Evolutionary conservation across 352 stramenopile species (phyloP).

Genomic region (Globisporangium cederbergense): DNA sequence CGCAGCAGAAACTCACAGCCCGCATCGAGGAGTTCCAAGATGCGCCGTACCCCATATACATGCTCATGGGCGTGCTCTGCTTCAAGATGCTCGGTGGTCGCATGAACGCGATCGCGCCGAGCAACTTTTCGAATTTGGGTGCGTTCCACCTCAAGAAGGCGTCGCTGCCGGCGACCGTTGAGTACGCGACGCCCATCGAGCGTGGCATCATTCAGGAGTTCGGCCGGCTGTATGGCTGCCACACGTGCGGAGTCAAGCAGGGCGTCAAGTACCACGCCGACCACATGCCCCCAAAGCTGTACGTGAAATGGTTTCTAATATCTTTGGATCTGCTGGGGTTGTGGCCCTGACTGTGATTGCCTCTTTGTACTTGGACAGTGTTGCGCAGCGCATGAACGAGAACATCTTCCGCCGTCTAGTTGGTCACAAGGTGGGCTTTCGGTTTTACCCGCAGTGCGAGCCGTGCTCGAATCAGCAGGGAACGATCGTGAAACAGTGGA

Average conservation of each 20-base stretch:
- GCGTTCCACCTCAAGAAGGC: constrained; percentile 78
- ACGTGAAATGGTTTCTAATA: constrained; percentile 14
- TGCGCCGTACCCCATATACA: constrained; percentile 59
- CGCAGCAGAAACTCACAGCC: constrained; percentile 26
- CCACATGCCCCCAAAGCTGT: constrained; percentile 86
- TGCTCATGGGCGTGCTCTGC: constrained; percentile 68
- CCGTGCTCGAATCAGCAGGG: constrained; percentile 78
- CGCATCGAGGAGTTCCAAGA: constrained; percentile 38
- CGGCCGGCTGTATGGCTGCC: constrained; percentile 73
- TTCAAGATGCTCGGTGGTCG: constrained; percentile 75
- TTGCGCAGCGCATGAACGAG: constrained; percentile 56
- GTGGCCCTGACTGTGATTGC: background rate
- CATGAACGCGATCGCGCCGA: constrained; percentile 69
- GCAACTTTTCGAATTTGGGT: constrained; percentile 66
- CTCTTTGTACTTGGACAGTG: constrained; percentile 21
- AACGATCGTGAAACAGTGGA: constrained; percentile 58
- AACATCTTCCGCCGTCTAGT: constrained; percentile 35
- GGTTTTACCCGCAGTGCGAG: constrained; percentile 85
- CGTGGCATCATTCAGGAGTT: constrained; percentile 77
- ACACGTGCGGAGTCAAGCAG: constrained; percentile 73
- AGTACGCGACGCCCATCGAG: constrained; percentile 66
- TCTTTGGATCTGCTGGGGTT: background rate
- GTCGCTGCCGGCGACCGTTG: constrained; percentile 65
- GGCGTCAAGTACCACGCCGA: constrained; percentile 75
- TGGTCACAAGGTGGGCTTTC: constrained; percentile 53